These are phyloP conservation scores for Tillandsia fasciculata DNA, from an alignment of 176 grass and related monocot genomes.

Conservation along the genomic window DNA sequence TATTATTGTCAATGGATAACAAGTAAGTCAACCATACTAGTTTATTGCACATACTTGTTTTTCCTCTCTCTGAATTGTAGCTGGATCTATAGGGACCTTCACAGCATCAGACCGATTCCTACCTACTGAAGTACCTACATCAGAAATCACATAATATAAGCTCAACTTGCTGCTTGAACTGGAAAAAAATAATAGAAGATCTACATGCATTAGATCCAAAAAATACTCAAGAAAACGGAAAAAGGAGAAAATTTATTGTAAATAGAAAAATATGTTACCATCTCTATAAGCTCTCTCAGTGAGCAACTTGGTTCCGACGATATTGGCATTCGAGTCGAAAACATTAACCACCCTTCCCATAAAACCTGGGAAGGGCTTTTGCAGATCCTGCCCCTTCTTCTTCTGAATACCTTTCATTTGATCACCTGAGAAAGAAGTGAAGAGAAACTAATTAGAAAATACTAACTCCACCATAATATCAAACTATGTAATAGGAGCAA, in stretches of 20 bases:
- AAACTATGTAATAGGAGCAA: background rate
- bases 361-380: slow-evolving; percentile 45
- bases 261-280: slow-evolving; percentile 27
- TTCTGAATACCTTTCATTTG: slow-evolving; percentile 49
- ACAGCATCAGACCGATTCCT: slow-evolving; percentile 29
- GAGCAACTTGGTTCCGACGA: slow-evolving; percentile 61
- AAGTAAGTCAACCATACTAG: background rate
- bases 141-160: slow-evolving; percentile 7
- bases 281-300: slow-evolving; percentile 70
- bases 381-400: slow-evolving; percentile 41
- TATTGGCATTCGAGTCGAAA: slow-evolving; percentile 51
- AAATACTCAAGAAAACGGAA: background rate
- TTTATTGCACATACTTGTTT: slow-evolving; percentile 42
- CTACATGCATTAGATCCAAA: background rate
- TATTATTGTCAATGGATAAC: slow-evolving; percentile 6
- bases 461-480: slow-evolving; percentile 6
- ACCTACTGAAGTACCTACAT: slow-evolving; percentile 43
- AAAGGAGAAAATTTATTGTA: background rate
- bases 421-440: slow-evolving; percentile 3
- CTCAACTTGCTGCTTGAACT: background rate
- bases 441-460: background rate
- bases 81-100: slow-evolving; percentile 31
- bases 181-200: background rate
- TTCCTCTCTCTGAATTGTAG: slow-evolving; percentile 35
- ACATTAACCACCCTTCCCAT: slow-evolving; percentile 64